Base-by-base conservation (phyloP, 2,329 filamentous ascomycete species). In the Talaromyces verruculosus region DNA sequence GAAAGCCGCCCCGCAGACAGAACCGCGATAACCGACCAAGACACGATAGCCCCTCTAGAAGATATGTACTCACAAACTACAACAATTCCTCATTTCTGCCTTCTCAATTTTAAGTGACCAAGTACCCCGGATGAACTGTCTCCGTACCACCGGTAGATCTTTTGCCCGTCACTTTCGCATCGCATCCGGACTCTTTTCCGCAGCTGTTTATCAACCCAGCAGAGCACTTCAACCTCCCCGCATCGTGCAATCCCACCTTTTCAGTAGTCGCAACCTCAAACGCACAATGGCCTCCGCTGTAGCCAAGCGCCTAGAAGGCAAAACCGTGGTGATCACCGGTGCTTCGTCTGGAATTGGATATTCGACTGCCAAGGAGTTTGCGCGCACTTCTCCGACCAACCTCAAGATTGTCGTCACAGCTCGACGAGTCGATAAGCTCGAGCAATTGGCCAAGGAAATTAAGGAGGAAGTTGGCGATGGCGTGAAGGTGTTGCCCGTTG, bases 331-430 rank as follows among this genome's bases (percentile, higher is more conserved):
- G 65, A 87, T 99, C 69, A 98, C 95, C 5, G 95, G 95, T 65
- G 95, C 95, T 37, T 95, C 91, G 3, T 96, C 92, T 22, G 95
- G 95, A 68, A 98, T 99, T 78, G 95, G 95, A 28, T 87, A 73
- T 66, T 80, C 78, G 69, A 82, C 80, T 58, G 95, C 94, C n/a
- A 83, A 95, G 70, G 95, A 98, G 79, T 99, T 98, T 75, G 95
- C 95, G 30, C 88, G 92, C 65, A 94, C 93, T 1, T 86, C 90
- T 25, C 92, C 92, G 7, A 85, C 88, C 65, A 86, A 90, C 76
- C 84, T 98, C 70, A 92, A 91, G 76, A 84, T 99, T 61, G 88
- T 98, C 71, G 80, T 98, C 67, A 95, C 95, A 6, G 95, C 95
- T n/a, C 87, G 95, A 33, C 88, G 95, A 59, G 80, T 93, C 72